Percentiles rank a stretch among this genome's conserved stretches.
These are phyloP conservation scores for Epichloe aotearoae DNA, from an alignment of 2,329 filamentous ascomycete species.

Conservation along the genomic window DNA sequence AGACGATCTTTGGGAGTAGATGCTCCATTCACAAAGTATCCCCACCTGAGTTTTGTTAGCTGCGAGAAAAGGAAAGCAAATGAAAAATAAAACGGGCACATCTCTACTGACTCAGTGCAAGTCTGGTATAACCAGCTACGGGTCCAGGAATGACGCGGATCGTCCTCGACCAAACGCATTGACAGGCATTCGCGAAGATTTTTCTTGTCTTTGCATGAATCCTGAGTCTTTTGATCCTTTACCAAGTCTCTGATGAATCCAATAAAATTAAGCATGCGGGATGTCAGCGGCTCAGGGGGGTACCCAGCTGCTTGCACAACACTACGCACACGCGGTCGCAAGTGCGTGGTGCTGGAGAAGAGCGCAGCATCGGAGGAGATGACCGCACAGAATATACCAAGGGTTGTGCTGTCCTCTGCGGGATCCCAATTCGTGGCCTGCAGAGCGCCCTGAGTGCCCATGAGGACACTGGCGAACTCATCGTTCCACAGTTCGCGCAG, in stretches of 20 bases:
- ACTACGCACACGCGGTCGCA: constrained; percentile 21
- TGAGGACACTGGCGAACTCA: constrained; percentile 35
- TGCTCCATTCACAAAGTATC: constrained; percentile 62
- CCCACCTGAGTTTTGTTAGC: constrained; percentile 43
- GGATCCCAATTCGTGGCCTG: constrained; percentile 44
- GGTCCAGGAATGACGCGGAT: constrained; percentile 8
- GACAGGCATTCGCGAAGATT: constrained; percentile 19
- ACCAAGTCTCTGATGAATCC: constrained; percentile 27
- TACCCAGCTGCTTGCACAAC: constrained; percentile 31
- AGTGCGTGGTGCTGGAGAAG: constrained; percentile 26
- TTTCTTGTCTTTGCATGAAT: constrained; percentile 13
- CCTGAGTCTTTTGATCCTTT: constrained; percentile 6
- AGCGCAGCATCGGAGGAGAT: constrained; percentile 28
- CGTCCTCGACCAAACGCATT: constrained; percentile 9
- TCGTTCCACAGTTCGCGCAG: constrained; percentile 29
- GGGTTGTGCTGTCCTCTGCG: constrained; percentile 23
- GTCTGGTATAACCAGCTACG: constrained; percentile 40
- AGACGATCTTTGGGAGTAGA: constrained; percentile 49
- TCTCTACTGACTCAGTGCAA: constrained; percentile 35
- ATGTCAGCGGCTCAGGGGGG: constrained; percentile 22
- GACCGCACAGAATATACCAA: constrained; percentile 35
- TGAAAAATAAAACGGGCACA: not conserved
- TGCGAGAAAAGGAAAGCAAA: not conserved
- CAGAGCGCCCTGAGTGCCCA: constrained; percentile 27
- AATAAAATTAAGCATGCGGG: constrained; percentile 38